A percentile compares a stretch with the other conserved stretches of the same genome.
Conservation (phyloP, 2,329 filamentous ascomycete genomes). For the Venturia asperata region DNA sequence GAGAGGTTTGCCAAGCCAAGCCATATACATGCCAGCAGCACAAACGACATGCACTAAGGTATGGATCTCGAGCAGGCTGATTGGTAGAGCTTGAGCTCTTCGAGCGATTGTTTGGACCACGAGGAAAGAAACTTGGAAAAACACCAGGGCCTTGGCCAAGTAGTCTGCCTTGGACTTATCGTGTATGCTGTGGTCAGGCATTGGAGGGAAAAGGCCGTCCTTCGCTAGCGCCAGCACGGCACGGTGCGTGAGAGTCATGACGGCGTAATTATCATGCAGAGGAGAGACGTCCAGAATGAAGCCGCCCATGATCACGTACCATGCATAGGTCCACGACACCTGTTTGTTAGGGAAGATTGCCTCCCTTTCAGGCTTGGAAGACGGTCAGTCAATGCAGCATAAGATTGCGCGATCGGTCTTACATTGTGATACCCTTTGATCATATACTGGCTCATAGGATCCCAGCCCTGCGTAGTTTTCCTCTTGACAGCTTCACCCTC, state of each 20-base stretch:
- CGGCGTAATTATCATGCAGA: slow-evolving; percentile 20
- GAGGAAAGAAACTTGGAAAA: slow-evolving; percentile 37
- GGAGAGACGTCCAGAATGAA: slow-evolving; percentile 17
- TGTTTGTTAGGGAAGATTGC: background rate
- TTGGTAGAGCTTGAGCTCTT: slow-evolving; percentile 28
- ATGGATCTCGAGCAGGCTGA: slow-evolving; percentile 35
- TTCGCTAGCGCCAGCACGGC: slow-evolving; percentile 22
- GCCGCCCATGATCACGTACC: slow-evolving; percentile 22
- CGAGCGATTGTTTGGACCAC: slow-evolving; percentile 31
- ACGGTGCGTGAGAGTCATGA: slow-evolving; percentile 20
- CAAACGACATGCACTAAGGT: slow-evolving; percentile 32
- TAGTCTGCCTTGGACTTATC: slow-evolving; percentile 26
- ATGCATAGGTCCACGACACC: slow-evolving; percentile 22
- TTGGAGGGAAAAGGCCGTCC: slow-evolving; percentile 22
- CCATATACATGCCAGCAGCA: slow-evolving; percentile 29
- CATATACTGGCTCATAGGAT: background rate
- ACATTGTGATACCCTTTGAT: background rate
- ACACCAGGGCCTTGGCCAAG: slow-evolving; percentile 27
- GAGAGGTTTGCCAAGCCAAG: slow-evolving; percentile 33
- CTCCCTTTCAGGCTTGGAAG: background rate
- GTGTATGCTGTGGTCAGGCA: slow-evolving; percentile 16
- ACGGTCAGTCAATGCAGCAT: background rate
- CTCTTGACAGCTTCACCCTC: background rate
- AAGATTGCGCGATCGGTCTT: background rate
- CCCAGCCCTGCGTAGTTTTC: background rate